Base-by-base conservation (phyloP, 129 eudicot species). In the Oenanthe sinensis region DNA sequence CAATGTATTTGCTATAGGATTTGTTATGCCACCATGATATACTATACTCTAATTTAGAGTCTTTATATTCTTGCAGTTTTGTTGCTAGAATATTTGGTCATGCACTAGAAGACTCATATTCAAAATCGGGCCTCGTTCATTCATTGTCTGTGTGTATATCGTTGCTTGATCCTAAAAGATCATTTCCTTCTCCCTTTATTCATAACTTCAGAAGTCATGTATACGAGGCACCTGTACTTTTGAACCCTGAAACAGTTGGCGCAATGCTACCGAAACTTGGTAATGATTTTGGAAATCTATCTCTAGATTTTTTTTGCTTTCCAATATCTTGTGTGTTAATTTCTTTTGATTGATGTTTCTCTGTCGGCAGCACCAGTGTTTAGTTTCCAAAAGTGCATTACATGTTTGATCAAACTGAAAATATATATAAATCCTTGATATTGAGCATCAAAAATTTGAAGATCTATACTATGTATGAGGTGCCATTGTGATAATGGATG, bases 191-290 rank as follows among this genome's bases (percentile, higher is more conserved):
- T 62, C 84, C 84, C 58, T 45, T 87, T 17, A 76, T 86, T 77
- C 85, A 93, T 83, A 86, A 97, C 77, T 87, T 93, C 75, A 86
- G 96, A 78, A 89, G 83, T 85, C 98, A 91, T 74, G 78, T 84
- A 36, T 87, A 85, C 45, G 98, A 93, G 82, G 74, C 97, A 83
- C 89, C 95, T 37, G 77, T 86, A 45, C 88, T 80, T 79, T 87
- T 85, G 22, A 86, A 88, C 83, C 88, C 91, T 40, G 98, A 93
- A 71, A 93, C 98, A 36, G 89, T 93, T 75, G 86, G 84, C 52
- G 95, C 98, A 68, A 93, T 93, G 98, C 83, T 93, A 46, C 98
- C 95, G 37, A 91, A 89, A 87, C 95, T 93, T 72, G 91, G 98
- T 91, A 75, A 82, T 81, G 76, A 69, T 62, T 78, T 62, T 74